Base-by-base conservation (phyloP, 2,329 filamentous ascomycete genomes). In the Aspergillus sp. region DNA sequence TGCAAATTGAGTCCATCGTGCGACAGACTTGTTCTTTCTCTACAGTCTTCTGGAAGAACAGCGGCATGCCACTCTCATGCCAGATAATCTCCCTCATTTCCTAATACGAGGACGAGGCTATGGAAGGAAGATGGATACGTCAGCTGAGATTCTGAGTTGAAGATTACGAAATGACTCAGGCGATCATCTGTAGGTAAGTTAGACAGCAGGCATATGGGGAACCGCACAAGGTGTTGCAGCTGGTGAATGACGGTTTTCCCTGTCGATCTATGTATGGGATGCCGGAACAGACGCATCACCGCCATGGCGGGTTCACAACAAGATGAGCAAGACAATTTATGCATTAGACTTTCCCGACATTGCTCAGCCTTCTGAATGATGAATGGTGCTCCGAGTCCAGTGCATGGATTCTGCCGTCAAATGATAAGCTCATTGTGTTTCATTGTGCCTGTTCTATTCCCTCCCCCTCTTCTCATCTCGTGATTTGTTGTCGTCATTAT, bases 231-330 rank as follows among this genome's bases (percentile, higher is more conserved):
- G 47, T 17, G 19, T 25, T 30, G 25, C n/a, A 27, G 21, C 13
- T 25, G 15, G 15, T 27, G 23, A 15, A 44, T 21, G 44, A 23
- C 44, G 23, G 21, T 30, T 49, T 17, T 32, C 47, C 47, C 25
- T 50, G 47, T 50, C 47, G 47, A 30, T 50, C 47, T 30, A 50
- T 30, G 47, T 50, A 44, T 44, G n/a, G 25, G 47, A 50, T 10
- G 47, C 13, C 25, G 25, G n/a, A 27, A 44, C 8, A 3, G 32
- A 36, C 32, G 32, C 32, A 44, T 23, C 41, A 23, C 10, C 13
- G 39, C 39, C 17, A 19, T 17, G 8, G n/a, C 7, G 17, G 17
- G n/a, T 19, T 19, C 25, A 19, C 7, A 7, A 42, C 32, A 19
- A 42, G 39, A 42, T 7, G 13, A 13, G 41, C 41, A 23, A 21